Evolutionary conservation across 129 eudicot genomes (phyloP), one percentile per base, ranked within the genome.

Genomic region (Cynara cardunculus): DNA sequence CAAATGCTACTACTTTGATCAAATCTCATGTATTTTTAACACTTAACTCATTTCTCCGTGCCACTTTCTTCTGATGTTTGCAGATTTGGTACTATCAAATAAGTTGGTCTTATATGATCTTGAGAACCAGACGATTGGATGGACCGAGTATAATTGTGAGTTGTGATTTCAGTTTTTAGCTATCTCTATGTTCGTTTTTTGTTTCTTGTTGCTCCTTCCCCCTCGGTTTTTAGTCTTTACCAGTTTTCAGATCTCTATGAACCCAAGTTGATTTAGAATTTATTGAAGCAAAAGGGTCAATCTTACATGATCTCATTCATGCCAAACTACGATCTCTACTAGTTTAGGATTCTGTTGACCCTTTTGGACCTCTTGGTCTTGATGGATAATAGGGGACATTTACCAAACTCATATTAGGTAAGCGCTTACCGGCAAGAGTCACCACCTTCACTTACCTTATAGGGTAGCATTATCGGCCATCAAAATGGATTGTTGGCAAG

Each of bases 91-190:
- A 11, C 89, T 93, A 25, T 91, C 94, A 69, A 92, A 88, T 83
- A 93, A 89, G 85, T 86, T 91, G 71, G 97, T 93, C 68, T 61
- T 93, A 31, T 93, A 93, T 72, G 98, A 93, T 83, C 92, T 93
- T 46, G 98, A 89, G 76, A 91, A 93, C 32, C 91, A 89, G 76
- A 83, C 89, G 26, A 91, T 93, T 84, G 97, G 98, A 62, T 93
- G 98, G 98, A 84, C 94, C 0, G 87, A 89, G 80, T 89, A 93
- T 72, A 91, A 93, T 79, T 93, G 98, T 93, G 84, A 93, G 98
- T 89, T 28, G 25, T 82, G 7, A 27, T 21, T 76, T 22, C 27
- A 14, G n/a, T 49, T 81, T 81, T 68, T 67, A 72, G 53, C 18
- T 28, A 19, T 1, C 30, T 46, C 65, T 56, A 18, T 41, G 24